A percentile compares a stretch with the other conserved stretches of the same genome.
phyloP scores from a whole-genome alignment of 306 rosid genomes.

The Cicer cuneatum region DNA sequence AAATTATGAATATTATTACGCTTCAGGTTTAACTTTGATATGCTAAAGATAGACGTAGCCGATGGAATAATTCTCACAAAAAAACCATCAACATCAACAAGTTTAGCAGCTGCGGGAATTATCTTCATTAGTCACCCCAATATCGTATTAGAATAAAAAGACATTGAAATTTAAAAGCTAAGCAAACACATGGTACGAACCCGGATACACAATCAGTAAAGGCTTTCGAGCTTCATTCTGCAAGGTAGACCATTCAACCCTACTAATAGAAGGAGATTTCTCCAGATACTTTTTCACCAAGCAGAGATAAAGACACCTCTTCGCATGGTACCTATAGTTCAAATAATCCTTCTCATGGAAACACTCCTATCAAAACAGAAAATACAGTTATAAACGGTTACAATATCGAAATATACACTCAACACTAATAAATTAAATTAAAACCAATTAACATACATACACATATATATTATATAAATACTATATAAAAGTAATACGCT shows the following conservation, averaged over 20 bases:
- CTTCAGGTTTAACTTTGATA: slow-evolving; percentile 63
- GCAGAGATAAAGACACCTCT: slow-evolving; percentile 86
- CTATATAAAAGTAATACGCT: background rate
- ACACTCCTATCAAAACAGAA: slow-evolving; percentile 67
- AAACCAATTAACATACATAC: background rate
- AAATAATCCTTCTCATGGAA: slow-evolving; percentile 93
- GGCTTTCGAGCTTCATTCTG: slow-evolving; percentile 93
- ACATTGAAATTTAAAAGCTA: background rate
- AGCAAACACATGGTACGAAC: slow-evolving; percentile 49
- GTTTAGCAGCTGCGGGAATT: slow-evolving; percentile 56
- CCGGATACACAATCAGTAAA: slow-evolving; percentile 70
- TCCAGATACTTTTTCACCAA: slow-evolving; percentile 71
- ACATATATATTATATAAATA: background rate
- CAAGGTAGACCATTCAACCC: slow-evolving; percentile 84
- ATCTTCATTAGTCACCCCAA: slow-evolving; percentile 22
- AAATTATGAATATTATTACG: slow-evolving; percentile 72
- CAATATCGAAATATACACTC: background rate
- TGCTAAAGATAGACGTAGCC: slow-evolving; percentile 60
- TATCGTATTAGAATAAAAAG: background rate
- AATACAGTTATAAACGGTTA: background rate
- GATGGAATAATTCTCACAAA: slow-evolving; percentile 72
- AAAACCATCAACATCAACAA: slow-evolving; percentile 60
- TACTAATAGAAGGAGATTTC: slow-evolving; percentile 58
- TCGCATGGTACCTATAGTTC: slow-evolving; percentile 85
- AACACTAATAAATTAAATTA: background rate